Base-by-base conservation (phyloP, 768 basidiomycete genomes). In the Rhodotorula paludigena region DNA sequence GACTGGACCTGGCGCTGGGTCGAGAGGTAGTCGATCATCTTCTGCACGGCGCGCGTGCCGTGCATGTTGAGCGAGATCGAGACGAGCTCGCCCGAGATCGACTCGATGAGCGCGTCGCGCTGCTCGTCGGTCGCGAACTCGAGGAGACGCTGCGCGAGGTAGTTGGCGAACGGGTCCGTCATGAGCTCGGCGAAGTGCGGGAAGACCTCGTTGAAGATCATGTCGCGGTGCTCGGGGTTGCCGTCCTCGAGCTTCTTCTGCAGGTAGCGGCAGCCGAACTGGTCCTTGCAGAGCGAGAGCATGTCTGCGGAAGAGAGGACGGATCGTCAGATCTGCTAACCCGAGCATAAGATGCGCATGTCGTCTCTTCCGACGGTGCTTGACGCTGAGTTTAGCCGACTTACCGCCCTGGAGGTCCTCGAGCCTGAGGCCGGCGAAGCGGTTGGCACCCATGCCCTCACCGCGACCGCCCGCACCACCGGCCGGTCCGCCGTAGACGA, bases 31-130 rank as follows among this genome's bases (percentile, higher is more conserved):
- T 99, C 96, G 71, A 99, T 96, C 94, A 98, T 98, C 82, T 98
- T 98, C 82, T 99, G 96, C 65, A 98, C 96, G 35, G 96, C 96
- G 68, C 96, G 87, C 39, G 96, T 99, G 39, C 96, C 96, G 79
- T 99, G 96, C 96, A 99, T 99, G 80, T 99, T 99, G 70, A 99
- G 83, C 41, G 92, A 96, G 76, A 99, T 98, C 77, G 88, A 92
- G 75, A 99, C 96, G 57, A 99, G 84, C 74, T 99, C 96, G 76
- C 92, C 89, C 41, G 93, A 91, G 57, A 99, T 94, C 33, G 91
- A 92, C 78, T 98, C 94, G 81, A 96, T 96, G 64, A 98, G 94
- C 41, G 91, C 83, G 76, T 91, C 93, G 64, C 94, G 86, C 76
- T 99, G 96, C 74, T 99, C 96, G 74, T 99, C 96, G 21, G 92